phyloP scores from a whole-genome alignment of 768 basidiomycete species.

The Gymnopilus junonius region DNA sequence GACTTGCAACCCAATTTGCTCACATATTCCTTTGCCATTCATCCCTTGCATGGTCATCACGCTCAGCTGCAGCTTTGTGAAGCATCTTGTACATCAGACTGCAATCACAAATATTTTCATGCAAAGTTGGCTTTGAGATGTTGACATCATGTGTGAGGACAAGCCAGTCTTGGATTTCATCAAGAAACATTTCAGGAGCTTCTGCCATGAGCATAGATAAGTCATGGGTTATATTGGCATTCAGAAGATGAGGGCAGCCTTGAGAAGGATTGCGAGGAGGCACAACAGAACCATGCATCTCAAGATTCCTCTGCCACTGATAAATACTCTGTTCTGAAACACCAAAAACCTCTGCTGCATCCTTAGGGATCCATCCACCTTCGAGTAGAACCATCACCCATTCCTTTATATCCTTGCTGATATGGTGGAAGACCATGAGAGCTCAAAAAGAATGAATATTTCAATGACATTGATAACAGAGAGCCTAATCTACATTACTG shows the following conservation, averaged over 20 bases:
- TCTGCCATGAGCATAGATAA: constrained; percentile 22
- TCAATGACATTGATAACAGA: too few species aligned
- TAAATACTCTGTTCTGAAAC: constrained; percentile 30
- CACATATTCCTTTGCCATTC: constrained; percentile 6
- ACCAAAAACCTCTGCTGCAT: constrained; percentile 24
- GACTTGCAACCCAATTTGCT: constrained; percentile 14
- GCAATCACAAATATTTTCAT: constrained; percentile 73
- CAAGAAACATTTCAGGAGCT: constrained; percentile 20
- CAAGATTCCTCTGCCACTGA: constrained; percentile 28
- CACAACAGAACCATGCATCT: constrained; percentile 18
- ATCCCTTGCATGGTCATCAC: constrained; percentile 16
- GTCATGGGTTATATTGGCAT: constrained; percentile 19
- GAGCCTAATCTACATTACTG: too few species aligned
- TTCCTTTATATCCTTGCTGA: constrained; percentile 31
- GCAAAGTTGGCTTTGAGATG: constrained; percentile 22
- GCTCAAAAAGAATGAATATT: background rate
- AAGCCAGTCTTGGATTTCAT: constrained; percentile 27
- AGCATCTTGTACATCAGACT: constrained; percentile 77
- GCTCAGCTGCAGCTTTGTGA: constrained; percentile 28
- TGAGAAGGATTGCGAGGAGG: constrained; percentile 20
- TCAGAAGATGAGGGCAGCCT: constrained; percentile 23
- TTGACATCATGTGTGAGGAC: constrained; percentile 24
- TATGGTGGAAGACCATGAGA: background rate
- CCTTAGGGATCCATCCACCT: constrained; percentile 22
- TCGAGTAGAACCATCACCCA: constrained; percentile 26